Evolutionary conservation across 208 protist genomes (phyloP).

Genomic region (Crithidia brevicula): DNA sequence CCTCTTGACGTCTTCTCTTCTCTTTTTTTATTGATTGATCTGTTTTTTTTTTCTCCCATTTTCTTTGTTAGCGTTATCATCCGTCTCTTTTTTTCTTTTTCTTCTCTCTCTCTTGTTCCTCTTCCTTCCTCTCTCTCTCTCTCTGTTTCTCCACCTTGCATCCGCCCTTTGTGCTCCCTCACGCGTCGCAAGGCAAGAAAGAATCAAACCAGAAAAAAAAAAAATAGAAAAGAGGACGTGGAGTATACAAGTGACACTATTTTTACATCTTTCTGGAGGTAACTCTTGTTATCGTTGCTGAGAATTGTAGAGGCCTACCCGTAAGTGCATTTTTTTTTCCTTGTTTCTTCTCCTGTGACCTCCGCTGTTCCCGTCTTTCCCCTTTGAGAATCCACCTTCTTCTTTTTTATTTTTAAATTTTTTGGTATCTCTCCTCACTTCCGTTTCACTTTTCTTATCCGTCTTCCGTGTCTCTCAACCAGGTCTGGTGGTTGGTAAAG

Average conservation of each 20-base stretch:
- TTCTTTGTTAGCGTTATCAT: slow-evolving; percentile 7
- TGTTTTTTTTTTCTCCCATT: neutral
- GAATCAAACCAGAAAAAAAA: neutral
- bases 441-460: no score
- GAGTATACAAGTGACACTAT: neutral
- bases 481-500: neutral
- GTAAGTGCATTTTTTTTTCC: neutral
- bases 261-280: no score
- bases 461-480: neutral
- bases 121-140: neutral
- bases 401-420: neutral
- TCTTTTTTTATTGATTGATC: neutral
- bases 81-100: neutral
- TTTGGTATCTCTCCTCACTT: neutral
- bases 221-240: neutral
- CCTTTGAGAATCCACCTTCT: no score
- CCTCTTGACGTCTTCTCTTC: neutral
- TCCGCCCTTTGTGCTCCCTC: no score
- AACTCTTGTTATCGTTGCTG: no score
- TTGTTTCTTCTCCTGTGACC: neutral
- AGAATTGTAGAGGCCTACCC: no score
- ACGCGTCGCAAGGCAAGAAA: no score
- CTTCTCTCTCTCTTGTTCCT: slow-evolving; percentile 2
- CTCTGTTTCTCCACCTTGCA: neutral
- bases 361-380: no score